These are phyloP conservation scores for Epichloe gansuensis DNA, from an alignment of 2,329 filamentous ascomycete genomes.

Conservation along the genomic window DNA sequence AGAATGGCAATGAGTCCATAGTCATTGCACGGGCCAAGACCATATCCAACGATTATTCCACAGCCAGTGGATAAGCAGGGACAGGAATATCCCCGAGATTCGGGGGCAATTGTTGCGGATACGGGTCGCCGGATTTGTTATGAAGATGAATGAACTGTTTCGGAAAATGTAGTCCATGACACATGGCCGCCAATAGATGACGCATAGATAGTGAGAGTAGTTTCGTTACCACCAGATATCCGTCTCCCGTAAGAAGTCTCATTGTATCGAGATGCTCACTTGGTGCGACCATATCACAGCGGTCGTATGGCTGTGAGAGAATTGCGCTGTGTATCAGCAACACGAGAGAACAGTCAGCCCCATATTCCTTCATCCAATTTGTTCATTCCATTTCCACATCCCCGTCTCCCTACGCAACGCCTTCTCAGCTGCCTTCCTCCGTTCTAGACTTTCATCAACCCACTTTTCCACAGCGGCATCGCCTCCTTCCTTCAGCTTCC, in stretches of 20 bases:
- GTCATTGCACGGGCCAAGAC: slow-evolving; percentile 4
- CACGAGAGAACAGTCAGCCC: background rate
- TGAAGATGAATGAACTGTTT: background rate
- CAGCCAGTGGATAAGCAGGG: background rate
- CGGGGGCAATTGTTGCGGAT: too few relatives aligned
- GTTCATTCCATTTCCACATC: slow-evolving; percentile 30
- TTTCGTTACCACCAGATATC: background rate
- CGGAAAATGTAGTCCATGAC: background rate
- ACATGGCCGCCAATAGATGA: background rate
- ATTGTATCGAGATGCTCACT: background rate
- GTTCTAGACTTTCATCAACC: slow-evolving; percentile 55
- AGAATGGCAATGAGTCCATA: background rate
- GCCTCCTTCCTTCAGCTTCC: slow-evolving; percentile 56
- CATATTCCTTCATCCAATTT: background rate
- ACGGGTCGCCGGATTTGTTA: background rate
- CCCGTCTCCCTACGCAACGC: slow-evolving; percentile 20
- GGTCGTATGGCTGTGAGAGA: background rate
- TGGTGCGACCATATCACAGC: background rate
- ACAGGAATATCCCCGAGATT: too few relatives aligned
- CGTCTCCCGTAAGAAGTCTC: background rate
- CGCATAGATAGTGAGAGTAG: background rate
- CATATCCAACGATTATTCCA: slow-evolving; percentile 6
- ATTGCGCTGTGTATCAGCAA: background rate
- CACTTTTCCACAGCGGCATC: slow-evolving; percentile 57
- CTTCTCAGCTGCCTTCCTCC: slow-evolving; percentile 32